A percentile compares a stretch with the other conserved stretches of the same genome.
Evolutionary conservation across 345 rosid genomes (phyloP).

Genomic region (thale cress (Arabidopsis thaliana)): DNA sequence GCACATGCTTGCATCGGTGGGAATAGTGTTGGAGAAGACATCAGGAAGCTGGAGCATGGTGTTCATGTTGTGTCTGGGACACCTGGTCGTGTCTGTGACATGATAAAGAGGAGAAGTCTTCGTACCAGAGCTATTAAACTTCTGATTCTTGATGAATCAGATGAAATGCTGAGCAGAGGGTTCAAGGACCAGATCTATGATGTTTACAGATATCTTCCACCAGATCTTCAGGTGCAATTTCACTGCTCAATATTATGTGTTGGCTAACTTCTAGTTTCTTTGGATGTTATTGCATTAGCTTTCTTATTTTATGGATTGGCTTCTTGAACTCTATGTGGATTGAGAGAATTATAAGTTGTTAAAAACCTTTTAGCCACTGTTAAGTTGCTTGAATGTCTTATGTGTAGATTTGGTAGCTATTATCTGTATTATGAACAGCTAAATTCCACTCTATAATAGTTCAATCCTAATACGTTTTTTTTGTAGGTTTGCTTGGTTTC

Average conservation of each 20-base stretch:
- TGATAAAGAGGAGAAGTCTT: slow-evolving; percentile 96
- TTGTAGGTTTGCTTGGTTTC: slow-evolving; percentile 88
- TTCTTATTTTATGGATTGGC: background rate
- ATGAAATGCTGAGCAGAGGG: slow-evolving; percentile 99
- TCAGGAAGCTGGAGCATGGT: slow-evolving; percentile 67
- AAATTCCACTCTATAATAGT: background rate
- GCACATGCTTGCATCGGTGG: slow-evolving; percentile 94
- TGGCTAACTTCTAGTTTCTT: background rate
- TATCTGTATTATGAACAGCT: background rate
- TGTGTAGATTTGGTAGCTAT: slow-evolving; percentile 8
- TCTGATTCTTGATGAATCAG: slow-evolving; percentile 79
- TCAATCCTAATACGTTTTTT: background rate
- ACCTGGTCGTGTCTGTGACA: slow-evolving; percentile 97
- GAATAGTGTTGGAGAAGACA: slow-evolving; percentile 97
- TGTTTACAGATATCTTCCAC: slow-evolving; percentile 95
- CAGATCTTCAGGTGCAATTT: slow-evolving; percentile 89
- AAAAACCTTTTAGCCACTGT: background rate
- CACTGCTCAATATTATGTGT: background rate
- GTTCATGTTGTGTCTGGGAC: slow-evolving; percentile 88
- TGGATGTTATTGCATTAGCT: slow-evolving; percentile 16
- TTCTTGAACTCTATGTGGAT: background rate
- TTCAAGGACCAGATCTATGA: slow-evolving; percentile 98
- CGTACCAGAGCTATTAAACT: slow-evolving; percentile 78
- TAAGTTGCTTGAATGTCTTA: slow-evolving; percentile 5
- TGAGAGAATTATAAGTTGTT: background rate